Evolutionary conservation across 2,329 filamentous ascomycete species (phyloP).

Genomic region (Cercospora janseana): DNA sequence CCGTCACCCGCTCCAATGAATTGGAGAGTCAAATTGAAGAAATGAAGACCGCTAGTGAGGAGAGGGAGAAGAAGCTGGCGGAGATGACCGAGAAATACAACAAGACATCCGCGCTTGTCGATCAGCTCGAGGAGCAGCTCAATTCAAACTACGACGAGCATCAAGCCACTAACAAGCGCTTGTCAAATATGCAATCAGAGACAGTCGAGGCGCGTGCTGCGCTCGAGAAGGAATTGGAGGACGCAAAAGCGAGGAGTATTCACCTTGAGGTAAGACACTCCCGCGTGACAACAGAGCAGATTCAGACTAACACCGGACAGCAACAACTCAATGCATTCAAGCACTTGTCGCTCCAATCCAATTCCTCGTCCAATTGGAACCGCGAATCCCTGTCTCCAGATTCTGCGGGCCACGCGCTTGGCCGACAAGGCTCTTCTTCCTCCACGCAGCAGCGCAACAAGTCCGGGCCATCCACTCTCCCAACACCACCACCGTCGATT

Average conservation of each 20-base stretch:
- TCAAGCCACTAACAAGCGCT: constrained; percentile 76
- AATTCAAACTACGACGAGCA: constrained; percentile 94
- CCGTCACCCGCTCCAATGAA: constrained; percentile 39
- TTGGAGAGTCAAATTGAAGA: constrained; percentile 48
- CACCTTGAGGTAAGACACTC: constrained; percentile 66
- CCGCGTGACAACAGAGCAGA: too few species aligned
- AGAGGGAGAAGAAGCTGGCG: constrained; percentile 58
- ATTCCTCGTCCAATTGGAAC: constrained; percentile 38
- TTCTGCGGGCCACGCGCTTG: constrained; percentile 43
- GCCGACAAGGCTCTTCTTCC: constrained; percentile 57
- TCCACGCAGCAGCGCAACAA: constrained; percentile 83
- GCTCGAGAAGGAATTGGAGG: constrained; percentile 65
- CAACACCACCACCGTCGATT: constrained; percentile 91
- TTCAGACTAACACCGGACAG: constrained; percentile 58
- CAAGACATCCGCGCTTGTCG: constrained; percentile 87
- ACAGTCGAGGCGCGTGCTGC: constrained; percentile 47
- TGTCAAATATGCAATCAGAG: constrained; percentile 64
- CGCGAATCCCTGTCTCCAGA: constrained; percentile 49
- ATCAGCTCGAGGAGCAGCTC: constrained; percentile 95
- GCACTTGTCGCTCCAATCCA: constrained; percentile 36
- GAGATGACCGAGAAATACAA: constrained; percentile 66
- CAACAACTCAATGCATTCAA: constrained; percentile 49
- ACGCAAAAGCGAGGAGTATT: constrained; percentile 71
- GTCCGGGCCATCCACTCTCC: constrained; percentile 79
- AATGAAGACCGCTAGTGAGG: constrained; percentile 51